Base-by-base conservation (phyloP, 1,139 yeast species). In the Saccharomyces hybrid region DNA sequence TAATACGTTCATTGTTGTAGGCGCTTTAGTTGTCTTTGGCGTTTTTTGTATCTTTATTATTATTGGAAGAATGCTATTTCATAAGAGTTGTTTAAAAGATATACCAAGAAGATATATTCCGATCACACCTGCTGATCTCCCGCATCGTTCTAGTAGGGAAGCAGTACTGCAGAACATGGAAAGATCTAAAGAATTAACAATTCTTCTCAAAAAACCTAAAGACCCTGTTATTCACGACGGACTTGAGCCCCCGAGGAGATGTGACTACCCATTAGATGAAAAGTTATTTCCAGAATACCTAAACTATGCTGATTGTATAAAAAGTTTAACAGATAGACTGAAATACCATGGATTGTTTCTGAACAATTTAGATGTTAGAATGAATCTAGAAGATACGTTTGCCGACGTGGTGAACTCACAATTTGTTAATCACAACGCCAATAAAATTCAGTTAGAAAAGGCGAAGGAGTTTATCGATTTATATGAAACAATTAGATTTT, bases 81-180 rank as follows among this genome's bases (percentile, higher is more conserved):
- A 79, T 51, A 75, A 84, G 55, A 76, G 81, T 48, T 73, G 85
- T 28, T 68, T 90, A 62, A 81, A 82, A 56, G 95, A 86, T 60
- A 86, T 90, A 19, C 97, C 97, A 0, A 76, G 82, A 56, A 74
- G 81, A 49, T 89, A 88, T 67, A 76, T 89, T 23, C 95, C 96
- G 0, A 64, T 75, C 3, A 80, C 83, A 27, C 74, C 78, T 26
- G 78, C 77, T 46, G 96, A 88, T 67, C 72, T 87, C 52, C 89
- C 93, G 0, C 70, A 67, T 55, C 66, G 67, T 19, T 72, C 72
- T 31, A 79, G 70, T 68, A 76, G 71, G 55, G 65, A 54, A 53
- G 70, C 70, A 69, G 74, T 83, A 62, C 60, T 77, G 57, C 61
- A 67, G 53, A 73, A 81, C 63, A 68, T 79, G 69, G 63, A 69